Evolutionary conservation across 208 protist genomes (phyloP), one percentile per base, ranked within the genome.

Genomic region (Wallacemonas sp.): DNA sequence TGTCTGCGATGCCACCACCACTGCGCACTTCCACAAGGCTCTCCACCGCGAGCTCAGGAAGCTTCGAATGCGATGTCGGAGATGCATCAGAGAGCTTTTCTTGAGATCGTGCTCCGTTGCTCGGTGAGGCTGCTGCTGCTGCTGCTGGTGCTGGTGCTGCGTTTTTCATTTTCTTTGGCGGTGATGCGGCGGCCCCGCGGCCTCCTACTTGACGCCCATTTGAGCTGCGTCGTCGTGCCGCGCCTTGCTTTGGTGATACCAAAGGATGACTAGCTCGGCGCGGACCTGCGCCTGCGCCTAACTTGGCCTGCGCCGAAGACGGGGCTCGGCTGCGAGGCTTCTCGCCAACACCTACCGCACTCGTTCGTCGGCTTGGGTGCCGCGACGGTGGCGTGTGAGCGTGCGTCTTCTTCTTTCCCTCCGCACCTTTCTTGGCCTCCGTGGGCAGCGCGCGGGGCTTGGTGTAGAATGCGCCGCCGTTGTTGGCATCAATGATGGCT

Each of bases 401-500:
- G 30, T 31, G 51, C 51, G 26, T 39, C 19, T 44, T 49, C 38
- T 47, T 27, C 36, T 62, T 62, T 22, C 4, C 22, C 31, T 24
- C 22, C 46, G 46, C 46, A 15, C 5, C 24, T 4, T 17, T 15
- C 14, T 27, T 19, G 8, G 54, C 17, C 36, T 15, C 31, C 21
- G 21, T 31, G 24, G 34, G 56, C 26, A 49, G 38, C 22, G 8
- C n/a, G 38, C 41, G 38, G n/a, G 64, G 30, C 49, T 69, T 69
- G 3, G 30, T 69, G 51, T 41, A 45, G 24, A 61, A 26, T 41
- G 62, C 34, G 4, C 27, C 49, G 19, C 36, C 45, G 15, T 17
- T 63, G 41, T 72, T 72, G 15, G 31, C 28, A 14, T 28, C 56
- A 22, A 72, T 72, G 34, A 66, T 28, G 3, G 30, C 46, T 30